Conservation (phyloP, 805 yeast species). For the Saturnispora sekii region DNA sequence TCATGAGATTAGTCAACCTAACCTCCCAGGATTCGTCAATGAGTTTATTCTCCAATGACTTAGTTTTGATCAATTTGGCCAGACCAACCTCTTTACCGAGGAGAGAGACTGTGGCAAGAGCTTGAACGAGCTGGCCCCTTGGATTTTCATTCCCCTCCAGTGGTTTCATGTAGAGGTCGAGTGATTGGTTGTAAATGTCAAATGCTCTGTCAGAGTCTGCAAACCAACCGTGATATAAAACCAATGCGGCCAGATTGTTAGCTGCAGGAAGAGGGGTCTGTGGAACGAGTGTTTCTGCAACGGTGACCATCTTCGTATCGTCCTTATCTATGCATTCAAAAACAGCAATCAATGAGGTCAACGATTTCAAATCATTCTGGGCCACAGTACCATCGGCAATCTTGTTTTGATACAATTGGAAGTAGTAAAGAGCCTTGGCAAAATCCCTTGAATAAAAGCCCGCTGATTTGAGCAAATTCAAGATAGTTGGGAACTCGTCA, state of each 20-base stretch:
- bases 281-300: slow-evolving; percentile 23
- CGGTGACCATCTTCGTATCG: slow-evolving; percentile 11
- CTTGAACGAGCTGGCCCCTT: slow-evolving; percentile 20
- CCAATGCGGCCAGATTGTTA: slow-evolving; percentile 17
- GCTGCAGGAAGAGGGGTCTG: slow-evolving; percentile 21
- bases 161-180: slow-evolving; percentile 16
- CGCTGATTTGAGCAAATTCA: slow-evolving; percentile 15
- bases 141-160: slow-evolving; percentile 12
- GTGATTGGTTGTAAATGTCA: slow-evolving; percentile 24
- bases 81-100: slow-evolving; percentile 23
- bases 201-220: slow-evolving; percentile 23
- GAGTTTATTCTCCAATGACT: slow-evolving; percentile 20
- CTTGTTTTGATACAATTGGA: slow-evolving; percentile 18
- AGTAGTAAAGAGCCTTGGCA: slow-evolving; percentile 15
- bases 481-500: slow-evolving; percentile 9
- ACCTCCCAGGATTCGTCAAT: slow-evolving; percentile 18
- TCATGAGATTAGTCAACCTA: slow-evolving; percentile 20
- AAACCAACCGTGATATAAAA: slow-evolving; percentile 23
- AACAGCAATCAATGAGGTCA: slow-evolving; percentile 18
- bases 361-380: slow-evolving; percentile 16
- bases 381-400: slow-evolving; percentile 19
- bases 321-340: slow-evolving; percentile 16
- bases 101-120: slow-evolving; percentile 21
- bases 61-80: slow-evolving; percentile 25
- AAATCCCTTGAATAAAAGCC: slow-evolving; percentile 21